Base-by-base conservation (phyloP, 2,329 filamentous ascomycete genomes). In the Gaeumannomyces tritici region DNA sequence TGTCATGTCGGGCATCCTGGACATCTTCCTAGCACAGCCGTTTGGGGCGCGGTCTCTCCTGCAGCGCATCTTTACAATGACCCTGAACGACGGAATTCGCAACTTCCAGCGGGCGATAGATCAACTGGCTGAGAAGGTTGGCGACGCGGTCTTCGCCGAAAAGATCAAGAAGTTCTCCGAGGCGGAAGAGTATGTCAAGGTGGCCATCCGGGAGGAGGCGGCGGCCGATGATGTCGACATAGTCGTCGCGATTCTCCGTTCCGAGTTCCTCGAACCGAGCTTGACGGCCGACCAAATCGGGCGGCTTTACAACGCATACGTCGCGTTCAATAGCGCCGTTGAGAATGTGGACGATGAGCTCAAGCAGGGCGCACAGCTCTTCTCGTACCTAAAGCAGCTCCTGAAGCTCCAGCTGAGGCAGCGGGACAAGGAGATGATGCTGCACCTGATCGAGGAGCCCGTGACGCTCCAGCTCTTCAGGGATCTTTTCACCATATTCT, bases 401-500 rank as follows among this genome's bases (percentile, higher is more conserved):
- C 80, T 98, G 71, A 98, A 98, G 77, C 81, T 99, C 42, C 89
- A 92, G 74, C 93, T 91, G 13, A 84, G 95, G 59, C 91, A 96
- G 71, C 84, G 93, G 59, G 95, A 99, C 74, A 99, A 99, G 85
- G 81, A 87, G 35, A 97, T 96, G 93, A 98, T 99, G 93, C 80
- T 97, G 62, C 85, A 87, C 65, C 87, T 98, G 70, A 95, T 99
- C 61, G 93, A 98, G 75, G 93, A 99, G 77, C 91, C 95, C 0
- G 93, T 93, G n/a, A 98, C 95, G 0, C 81, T 99, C n/a, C 89
- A 96, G 72, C 83, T 99, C 31, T 95, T 99, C 82, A 87, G 92
- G 59, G 95, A 99, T 70, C 82, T 99, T 28, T 98, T 99, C 74
- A 96, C 92, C 42, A 98, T 99, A 72, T 99, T 99, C 78, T 99